Evolutionary conservation across 192 early-diverging fungal species (phyloP).

Genomic region (Coemansia guatemalensis): DNA sequence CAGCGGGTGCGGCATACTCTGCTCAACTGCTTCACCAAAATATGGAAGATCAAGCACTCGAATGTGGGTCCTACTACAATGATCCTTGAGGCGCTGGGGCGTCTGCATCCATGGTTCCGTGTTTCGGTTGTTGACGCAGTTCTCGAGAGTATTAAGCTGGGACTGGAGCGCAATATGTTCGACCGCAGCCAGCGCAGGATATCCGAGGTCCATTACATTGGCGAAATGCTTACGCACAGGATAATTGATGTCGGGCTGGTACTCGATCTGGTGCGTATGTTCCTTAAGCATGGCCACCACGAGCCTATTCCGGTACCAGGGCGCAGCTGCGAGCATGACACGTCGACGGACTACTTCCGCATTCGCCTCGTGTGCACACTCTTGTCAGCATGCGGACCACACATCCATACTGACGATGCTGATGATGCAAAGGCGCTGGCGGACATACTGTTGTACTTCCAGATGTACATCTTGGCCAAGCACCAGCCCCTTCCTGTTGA

Average conservation of each 20-base stretch:
- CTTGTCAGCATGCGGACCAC: conserved; percentile 84
- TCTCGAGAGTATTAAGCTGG: conserved; percentile 85
- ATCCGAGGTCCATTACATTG: conserved; percentile 77
- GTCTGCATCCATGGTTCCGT: conserved; percentile 85
- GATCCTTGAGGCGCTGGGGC: conserved; percentile 71
- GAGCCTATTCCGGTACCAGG: conserved; percentile 52
- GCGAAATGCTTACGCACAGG: conserved; percentile 90
- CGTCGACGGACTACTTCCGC: conserved; percentile 89
- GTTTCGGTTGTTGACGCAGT: conserved; percentile 82
- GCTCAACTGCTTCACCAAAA: conserved; percentile 78
- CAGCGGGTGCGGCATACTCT: conserved; percentile 59
- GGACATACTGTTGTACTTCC: conserved; percentile 75
- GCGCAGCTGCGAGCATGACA: conserved; percentile 67
- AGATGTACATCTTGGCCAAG: conserved; percentile 91
- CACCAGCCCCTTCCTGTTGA: conserved; percentile 75
- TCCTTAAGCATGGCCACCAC: conserved; percentile 86
- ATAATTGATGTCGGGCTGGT: conserved; percentile 76
- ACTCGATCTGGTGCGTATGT: conserved; percentile 82
- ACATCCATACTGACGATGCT: conserved; percentile 66
- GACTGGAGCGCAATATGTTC: conserved; percentile 91
- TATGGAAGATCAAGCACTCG: conserved; percentile 92
- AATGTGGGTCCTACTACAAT: conserved; percentile 84
- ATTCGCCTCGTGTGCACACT: conserved; percentile 83
- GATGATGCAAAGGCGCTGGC: conserved; percentile 20
- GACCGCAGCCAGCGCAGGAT: conserved; percentile 91